Base-by-base conservation (phyloP, 768 basidiomycete genomes). In the Rhodotorula taiwanensis region DNA sequence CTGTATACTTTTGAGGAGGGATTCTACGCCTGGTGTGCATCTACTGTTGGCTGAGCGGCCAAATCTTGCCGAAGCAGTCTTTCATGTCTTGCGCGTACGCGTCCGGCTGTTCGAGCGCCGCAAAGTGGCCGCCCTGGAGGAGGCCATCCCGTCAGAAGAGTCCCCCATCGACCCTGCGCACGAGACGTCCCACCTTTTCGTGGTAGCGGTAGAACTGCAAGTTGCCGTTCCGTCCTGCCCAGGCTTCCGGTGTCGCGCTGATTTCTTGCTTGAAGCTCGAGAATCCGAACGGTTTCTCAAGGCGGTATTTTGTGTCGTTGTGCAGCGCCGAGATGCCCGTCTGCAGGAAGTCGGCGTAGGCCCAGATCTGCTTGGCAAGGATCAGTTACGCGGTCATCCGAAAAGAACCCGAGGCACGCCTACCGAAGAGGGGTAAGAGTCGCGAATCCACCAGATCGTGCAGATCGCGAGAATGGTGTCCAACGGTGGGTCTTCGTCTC, bases 221-320 rank as follows among this genome's bases (percentile, higher is more conserved):
- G 42, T 66, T 66, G 7, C 52, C 64, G 25, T 60, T 66, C 41
- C 52, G 33, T 0, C 53, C 62, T 0, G 55, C 52, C 64, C 61
- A 64, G 0, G 55, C 52, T 30, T 59, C 55, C 27, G 69, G 69
- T 5, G 62, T 60, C 23, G 56, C 41, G 2, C 44, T 50, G 51
- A 64, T 58, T 52, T 70, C 66, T 11, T 48, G 30, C 3, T 39
- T 43, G 47, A 62, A 67, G 10, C 52, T 47, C 20, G 59, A 60
- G 60, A 42, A 67, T n/a, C 70, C 66, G 28, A 67, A 56, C 8
- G 65, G 70, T 25, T 70, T 62, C 8, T 58, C n/a, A 31, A 64
- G 53, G 51, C 34, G 52, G 52, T 60, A 33, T 13, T 44, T 25
- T 2, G 42, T 20, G 50, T 64, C 58, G 28, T 55, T 58, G 59